Evolutionary conservation across 2,329 filamentous ascomycete species (phyloP), one percentile per base, ranked within the genome.

Genomic region (Dactylella cylindrospora): DNA sequence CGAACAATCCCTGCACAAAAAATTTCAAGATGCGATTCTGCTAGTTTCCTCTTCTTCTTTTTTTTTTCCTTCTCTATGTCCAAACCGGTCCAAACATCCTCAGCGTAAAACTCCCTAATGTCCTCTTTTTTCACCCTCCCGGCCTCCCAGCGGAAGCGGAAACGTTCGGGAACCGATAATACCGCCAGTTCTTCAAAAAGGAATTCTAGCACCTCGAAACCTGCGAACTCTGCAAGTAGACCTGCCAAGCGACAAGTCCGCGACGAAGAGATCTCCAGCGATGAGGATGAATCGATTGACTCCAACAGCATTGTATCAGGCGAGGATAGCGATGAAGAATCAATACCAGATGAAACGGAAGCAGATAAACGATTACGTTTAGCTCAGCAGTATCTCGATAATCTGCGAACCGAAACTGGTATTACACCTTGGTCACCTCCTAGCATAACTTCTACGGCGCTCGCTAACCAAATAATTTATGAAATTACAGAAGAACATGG

Each of bases 71-170:
- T 36, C 13, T 15, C 25, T 23, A n/a, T n/a, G n/a, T n/a, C n/a
- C n/a, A n/a, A n/a, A n/a, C n/a, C n/a, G n/a, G n/a, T 35, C 40
- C n/a, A 10, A 23, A 29, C 20, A 23, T 25, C 32, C 26, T 20
- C 28, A 7, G 36, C 25, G 22, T 13, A 20, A 22, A 5, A 31
- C 28, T 29, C 45, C 31, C 25, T 39, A 20, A 94, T 95, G 90
- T 95, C 91, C 70, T 95, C 90, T 31, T 98, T 97, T 75, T 98
- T 98, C 75, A 95, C 90, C 45, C 78, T 85, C 31, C 90, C 93
- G 4, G 86, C 86, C 32, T 85, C 86, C 44, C 86, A 91, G 71
- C 88, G 88, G 76, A 97, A 97, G 80, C 80, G 93, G 69, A 97
- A 97, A 79, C 81, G 90, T 64, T 70, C 77, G 5, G 73, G 76